phyloP scores from a whole-genome alignment of 768 basidiomycete species.

The Tylopilus felleus region DNA sequence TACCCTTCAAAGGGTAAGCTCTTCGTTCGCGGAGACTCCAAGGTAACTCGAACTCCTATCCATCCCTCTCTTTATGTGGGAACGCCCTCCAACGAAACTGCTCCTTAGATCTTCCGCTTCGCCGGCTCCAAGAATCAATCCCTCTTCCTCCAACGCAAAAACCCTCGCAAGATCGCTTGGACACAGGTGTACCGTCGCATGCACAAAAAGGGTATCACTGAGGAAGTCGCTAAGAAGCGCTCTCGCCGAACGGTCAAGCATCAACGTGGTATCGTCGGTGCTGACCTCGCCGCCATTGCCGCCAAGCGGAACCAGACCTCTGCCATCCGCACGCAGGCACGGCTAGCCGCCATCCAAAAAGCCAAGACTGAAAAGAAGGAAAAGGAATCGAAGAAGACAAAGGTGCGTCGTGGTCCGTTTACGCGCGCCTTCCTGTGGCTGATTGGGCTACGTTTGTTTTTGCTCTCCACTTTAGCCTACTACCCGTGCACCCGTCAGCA shows the following conservation, averaged over 20 bases:
- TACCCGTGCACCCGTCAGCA: conserved; percentile 45
- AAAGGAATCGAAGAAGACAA: conserved; percentile 88
- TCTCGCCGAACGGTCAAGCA: conserved; percentile 95
- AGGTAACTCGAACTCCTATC: conserved; percentile 47
- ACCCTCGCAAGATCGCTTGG: conserved; percentile 99
- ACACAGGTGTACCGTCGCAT: conserved; percentile 90
- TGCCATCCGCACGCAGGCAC: conserved; percentile 75
- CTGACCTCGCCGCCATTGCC: conserved; percentile 86
- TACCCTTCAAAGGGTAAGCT: conserved; percentile 97
- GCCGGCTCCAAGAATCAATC: conserved; percentile 89
- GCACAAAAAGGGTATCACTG: conserved; percentile 99
- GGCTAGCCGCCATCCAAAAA: conserved; percentile 84
- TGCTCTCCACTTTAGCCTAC: conserved; percentile 42
- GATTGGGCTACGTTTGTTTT: background rate
- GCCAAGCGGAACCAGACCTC: conserved; percentile 92
- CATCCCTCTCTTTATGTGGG: background rate
- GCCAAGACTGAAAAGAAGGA: conserved; percentile 97
- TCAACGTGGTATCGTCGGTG: conserved; percentile 97
- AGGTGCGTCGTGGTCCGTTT: conserved; percentile 40
- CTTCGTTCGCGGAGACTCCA: conserved; percentile 94
- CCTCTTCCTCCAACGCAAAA: conserved; percentile 98
- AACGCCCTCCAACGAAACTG: background rate
- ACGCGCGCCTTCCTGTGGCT: background rate
- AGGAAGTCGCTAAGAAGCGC: conserved; percentile 99
- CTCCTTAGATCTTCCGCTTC: conserved; percentile 90